Conservation (phyloP, 768 basidiomycete genomes). For the Phlegmacium glaucopus region DNA sequence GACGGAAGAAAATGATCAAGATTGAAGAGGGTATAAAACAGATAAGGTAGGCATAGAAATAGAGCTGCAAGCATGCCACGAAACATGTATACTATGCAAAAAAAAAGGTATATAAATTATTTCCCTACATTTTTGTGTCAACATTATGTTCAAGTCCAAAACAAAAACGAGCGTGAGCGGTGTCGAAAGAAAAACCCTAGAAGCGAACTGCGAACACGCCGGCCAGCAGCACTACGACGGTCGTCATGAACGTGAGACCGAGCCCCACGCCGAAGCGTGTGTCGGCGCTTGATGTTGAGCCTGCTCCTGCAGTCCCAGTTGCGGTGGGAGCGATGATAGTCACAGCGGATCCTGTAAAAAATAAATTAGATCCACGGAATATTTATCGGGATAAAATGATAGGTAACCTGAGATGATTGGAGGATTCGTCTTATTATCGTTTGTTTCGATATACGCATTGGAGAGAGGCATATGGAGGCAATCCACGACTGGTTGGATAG, state of each 20-base stretch:
- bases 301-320: not conserved
- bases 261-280: not conserved
- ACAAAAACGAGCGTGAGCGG: too few species aligned
- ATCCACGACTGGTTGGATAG: conserved; percentile 64
- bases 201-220: not conserved
- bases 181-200: not conserved
- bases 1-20: too few species aligned
- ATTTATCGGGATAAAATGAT: not conserved
- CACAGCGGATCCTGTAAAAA: conserved; percentile 7
- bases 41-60: too few species aligned
- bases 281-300: conserved; percentile 4
- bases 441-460: conserved; percentile 83
- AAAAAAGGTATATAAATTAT: too few species aligned
- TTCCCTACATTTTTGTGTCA: too few species aligned
- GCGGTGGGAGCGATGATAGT: conserved; percentile 7
- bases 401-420: conserved; percentile 27
- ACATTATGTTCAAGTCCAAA: not conserved
- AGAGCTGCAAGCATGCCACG: too few species aligned
- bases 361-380: not conserved
- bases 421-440: conserved; percentile 64
- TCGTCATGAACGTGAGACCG: not conserved
- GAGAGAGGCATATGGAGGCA: conserved; percentile 58
- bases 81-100: too few species aligned
- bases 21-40: too few species aligned
- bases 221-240: not conserved